phyloP scores from a whole-genome alignment of 768 basidiomycete species.

The Russula ochroleuca region DNA sequence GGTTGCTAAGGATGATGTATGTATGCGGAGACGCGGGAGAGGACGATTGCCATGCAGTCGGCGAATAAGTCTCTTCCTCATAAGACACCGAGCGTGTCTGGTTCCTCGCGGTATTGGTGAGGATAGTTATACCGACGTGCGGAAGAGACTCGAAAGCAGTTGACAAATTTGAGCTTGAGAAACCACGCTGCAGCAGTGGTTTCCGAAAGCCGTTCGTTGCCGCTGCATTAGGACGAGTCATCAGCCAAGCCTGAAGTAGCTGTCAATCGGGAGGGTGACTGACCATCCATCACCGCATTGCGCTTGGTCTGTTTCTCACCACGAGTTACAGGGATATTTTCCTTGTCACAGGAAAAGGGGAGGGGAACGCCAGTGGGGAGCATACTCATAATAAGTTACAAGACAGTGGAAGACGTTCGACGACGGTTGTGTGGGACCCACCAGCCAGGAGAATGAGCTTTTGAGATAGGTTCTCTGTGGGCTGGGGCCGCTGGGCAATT shows the following conservation, averaged over 20 bases:
- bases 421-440: neutral
- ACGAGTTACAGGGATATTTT: neutral
- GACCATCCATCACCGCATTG: constrained; percentile 12
- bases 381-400: neutral
- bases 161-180: neutral
- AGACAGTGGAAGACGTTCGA: neutral
- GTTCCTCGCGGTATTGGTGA: constrained; percentile 9
- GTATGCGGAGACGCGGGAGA: neutral
- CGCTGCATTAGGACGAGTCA: neutral
- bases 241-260: neutral
- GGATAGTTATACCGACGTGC: constrained; percentile 2
- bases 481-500: neutral
- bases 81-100: too few species aligned
- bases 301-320: neutral
- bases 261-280: neutral
- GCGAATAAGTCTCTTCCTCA: neutral
- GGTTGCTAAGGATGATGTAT: constrained; percentile 1
- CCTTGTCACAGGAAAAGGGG: neutral
- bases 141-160: neutral
- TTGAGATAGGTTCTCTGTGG: too few species aligned
- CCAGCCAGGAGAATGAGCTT: neutral
- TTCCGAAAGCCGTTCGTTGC: neutral
- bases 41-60: neutral
- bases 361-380: neutral
- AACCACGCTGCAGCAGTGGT: neutral